Evolutionary conservation across 331 rosid genomes (phyloP), one percentile per base, ranked within the genome.

Genomic region (Malus hybrid): DNA sequence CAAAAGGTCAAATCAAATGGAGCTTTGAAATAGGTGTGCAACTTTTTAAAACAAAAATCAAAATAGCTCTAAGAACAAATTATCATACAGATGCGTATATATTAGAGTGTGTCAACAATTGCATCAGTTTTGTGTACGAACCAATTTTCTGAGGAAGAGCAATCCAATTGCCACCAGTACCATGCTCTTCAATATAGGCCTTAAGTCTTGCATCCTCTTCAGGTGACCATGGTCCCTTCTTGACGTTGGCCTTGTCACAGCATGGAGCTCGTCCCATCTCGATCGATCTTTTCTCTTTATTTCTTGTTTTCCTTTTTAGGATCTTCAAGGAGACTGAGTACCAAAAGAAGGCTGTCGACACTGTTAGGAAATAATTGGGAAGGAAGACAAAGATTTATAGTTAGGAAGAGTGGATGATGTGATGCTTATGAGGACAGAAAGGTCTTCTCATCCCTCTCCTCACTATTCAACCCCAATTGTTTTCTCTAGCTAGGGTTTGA

Each of bases 111-210:
- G 5, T 44, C 15, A 44, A 39, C 46, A 39, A 44, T 44, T 44
- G 15, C 13, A 0, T 10, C 13, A 10, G 50, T 44, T 44, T 44
- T 44, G 50, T 24, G 7, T 27, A n/a, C 13, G 55, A 82, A 95
- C 99, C 99, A 67, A 95, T 89, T 86, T 95, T 95, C 75, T 92
- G 99, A 65, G 99, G 99, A 84, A 95, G 99, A 72, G 97, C 99
- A 83, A 95, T 95, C 99, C 99, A 95, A 79, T 95, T 95, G 67
- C 92, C 92, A 6, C 99, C 99, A 11, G 99, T 95, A 71, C 99
- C 99, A 78, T 84, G 72, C 13, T 83, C 75, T 67, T 95, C 97
- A 33, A 95, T 95, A 77, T 87, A 95, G 33, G 96, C 80, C 82
- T 92, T 95, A 8, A 95, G 99, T 44, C 76, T 83, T 39, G 93